A percentile compares a stretch with the other conserved stretches of the same genome.
phyloP scores from a whole-genome alignment of 495 filamentous ascomycete genomes.

The Daldinia decipiens region DNA sequence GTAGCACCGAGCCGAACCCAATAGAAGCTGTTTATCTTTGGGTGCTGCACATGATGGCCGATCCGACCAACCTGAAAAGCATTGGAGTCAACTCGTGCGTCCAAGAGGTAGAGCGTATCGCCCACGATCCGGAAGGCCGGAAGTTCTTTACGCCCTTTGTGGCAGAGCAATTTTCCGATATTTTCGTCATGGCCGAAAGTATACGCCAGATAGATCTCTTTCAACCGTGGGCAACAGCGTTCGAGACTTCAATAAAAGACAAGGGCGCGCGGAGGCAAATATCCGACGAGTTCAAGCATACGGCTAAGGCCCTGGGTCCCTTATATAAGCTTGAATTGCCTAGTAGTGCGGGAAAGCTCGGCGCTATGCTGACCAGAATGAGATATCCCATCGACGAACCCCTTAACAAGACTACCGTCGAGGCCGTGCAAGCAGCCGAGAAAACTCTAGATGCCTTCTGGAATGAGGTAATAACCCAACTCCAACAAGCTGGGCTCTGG shows the following conservation, averaged over 20 bases:
- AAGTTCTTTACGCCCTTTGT: background rate
- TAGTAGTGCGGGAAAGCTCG: background rate
- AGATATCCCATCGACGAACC: background rate
- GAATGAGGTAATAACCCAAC: background rate
- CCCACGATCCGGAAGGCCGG: background rate
- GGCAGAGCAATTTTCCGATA: background rate
- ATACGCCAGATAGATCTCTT: background rate
- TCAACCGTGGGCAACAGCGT: background rate
- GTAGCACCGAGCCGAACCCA: background rate
- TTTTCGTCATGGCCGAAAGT: background rate
- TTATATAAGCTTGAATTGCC: background rate
- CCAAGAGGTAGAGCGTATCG: slow-evolving; percentile 1
- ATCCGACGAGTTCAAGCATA: background rate
- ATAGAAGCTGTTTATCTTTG: slow-evolving; percentile 2
- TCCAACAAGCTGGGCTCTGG: background rate
- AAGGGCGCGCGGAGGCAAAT: background rate
- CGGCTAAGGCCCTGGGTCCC: background rate
- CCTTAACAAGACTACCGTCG: background rate
- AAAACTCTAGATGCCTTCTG: background rate
- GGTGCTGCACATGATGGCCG: slow-evolving; percentile 1
- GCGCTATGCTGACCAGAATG: background rate
- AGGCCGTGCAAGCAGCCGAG: background rate
- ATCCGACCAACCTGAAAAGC: background rate
- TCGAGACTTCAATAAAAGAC: background rate
- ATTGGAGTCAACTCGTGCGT: background rate